phyloP scores from a whole-genome alignment of 164 flowering plant species.

The Tetracentron sinense region DNA sequence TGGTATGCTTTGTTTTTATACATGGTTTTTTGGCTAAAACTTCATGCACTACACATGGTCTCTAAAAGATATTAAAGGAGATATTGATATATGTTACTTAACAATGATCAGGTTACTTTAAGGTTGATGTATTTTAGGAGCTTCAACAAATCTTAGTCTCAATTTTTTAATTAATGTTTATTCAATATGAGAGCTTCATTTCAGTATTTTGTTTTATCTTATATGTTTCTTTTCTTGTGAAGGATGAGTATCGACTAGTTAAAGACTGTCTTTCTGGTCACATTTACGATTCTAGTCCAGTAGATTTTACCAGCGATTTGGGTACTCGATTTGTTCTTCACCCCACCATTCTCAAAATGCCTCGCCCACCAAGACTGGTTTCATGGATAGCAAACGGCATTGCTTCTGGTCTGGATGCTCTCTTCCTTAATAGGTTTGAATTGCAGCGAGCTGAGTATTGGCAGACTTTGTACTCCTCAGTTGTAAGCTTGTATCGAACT shows the following conservation, averaged over 20 bases:
- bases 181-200: conserved; percentile 4
- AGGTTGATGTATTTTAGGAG: background rate
- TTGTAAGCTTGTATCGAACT: conserved; percentile 55
- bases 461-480: conserved; percentile 85
- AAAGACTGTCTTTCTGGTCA: conserved; percentile 70
- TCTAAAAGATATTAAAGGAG: background rate
- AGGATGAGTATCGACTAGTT: conserved; percentile 67
- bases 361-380: conserved; percentile 60
- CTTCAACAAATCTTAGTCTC: background rate
- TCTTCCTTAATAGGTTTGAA: conserved; percentile 77
- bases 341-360: conserved; percentile 57
- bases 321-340: conserved; percentile 73
- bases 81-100: background rate
- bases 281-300: conserved; percentile 87
- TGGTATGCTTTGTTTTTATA: conserved; percentile 36
- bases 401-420: conserved; percentile 66
- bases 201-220: background rate
- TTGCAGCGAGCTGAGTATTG: conserved; percentile 94
- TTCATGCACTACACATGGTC: background rate
- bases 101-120: background rate
- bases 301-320: conserved; percentile 83
- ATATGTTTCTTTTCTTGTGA: conserved; percentile 17
- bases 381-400: conserved; percentile 69
- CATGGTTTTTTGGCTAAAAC: background rate
- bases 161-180: background rate